A percentile compares a stretch with the other conserved stretches of the same genome.
Conservation (phyloP, 129 eudicot species). For the Heracleum sosnowskyi region DNA sequence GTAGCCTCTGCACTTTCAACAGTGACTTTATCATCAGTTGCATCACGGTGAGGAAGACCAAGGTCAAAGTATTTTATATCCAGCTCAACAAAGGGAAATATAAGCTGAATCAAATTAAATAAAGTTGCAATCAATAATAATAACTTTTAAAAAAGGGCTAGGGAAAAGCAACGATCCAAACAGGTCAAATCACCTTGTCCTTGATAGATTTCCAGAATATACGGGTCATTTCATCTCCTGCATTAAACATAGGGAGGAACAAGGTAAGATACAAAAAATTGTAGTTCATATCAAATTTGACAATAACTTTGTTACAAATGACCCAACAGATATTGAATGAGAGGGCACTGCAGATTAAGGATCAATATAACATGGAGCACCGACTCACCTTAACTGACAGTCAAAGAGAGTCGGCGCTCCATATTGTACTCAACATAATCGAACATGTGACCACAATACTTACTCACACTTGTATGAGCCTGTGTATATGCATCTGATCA, state of each 20-base stretch:
- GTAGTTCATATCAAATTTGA: too few relatives aligned
- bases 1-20: constrained; percentile 94
- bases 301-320: too few relatives aligned
- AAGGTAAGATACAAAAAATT: not conserved
- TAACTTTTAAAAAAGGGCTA: too few relatives aligned
- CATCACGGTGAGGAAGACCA: constrained; percentile 93
- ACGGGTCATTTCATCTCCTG: constrained; percentile 99
- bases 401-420: too few relatives aligned
- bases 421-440: too few relatives aligned
- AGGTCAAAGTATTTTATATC: constrained; percentile 93
- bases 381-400: too few relatives aligned
- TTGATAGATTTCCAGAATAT: constrained; percentile 79
- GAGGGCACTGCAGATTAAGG: too few relatives aligned
- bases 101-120: constrained; percentile 43
- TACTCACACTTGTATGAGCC: too few relatives aligned
- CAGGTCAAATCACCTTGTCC: constrained; percentile 53
- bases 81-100: constrained; percentile 82
- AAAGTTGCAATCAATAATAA: not conserved
- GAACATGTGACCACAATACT: too few relatives aligned
- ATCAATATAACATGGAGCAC: too few relatives aligned
- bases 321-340: too few relatives aligned
- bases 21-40: constrained; percentile 87
- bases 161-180: not conserved
- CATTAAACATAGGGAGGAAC: constrained; percentile 4
- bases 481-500: too few relatives aligned